Percentiles rank a stretch among this genome's conserved stretches.
phyloP scores from a whole-genome alignment of 345 rosid species.

The Brassica juncea region DNA sequence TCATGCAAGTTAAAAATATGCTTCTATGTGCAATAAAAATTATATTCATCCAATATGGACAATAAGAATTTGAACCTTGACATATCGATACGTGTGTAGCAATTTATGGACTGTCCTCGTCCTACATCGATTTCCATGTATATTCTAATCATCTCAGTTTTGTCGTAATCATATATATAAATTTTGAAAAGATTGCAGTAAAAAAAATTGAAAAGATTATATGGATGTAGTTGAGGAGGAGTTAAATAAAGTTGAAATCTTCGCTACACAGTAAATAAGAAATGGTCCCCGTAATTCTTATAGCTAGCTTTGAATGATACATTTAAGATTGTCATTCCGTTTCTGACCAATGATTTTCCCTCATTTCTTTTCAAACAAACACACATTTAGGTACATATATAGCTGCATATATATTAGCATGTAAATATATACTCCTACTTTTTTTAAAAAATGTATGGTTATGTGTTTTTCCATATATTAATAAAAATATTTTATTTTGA shows the following conservation, averaged over 20 bases:
- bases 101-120: background rate
- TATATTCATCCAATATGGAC: background rate
- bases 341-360: slow-evolving; percentile 2
- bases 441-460: too few relatives aligned
- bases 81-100: background rate
- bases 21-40: background rate
- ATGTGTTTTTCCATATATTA: too few relatives aligned
- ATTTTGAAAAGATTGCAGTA: background rate
- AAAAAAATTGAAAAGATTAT: background rate
- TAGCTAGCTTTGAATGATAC: slow-evolving; percentile 22
- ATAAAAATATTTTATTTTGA: too few relatives aligned
- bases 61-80: slow-evolving; percentile 1
- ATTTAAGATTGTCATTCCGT: slow-evolving; percentile 22
- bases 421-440: background rate
- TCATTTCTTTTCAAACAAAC: slow-evolving; percentile 12
- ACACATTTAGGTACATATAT: slow-evolving; percentile 7
- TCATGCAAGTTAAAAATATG: background rate
- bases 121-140: slow-evolving; percentile 4
- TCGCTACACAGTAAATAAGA: slow-evolving; percentile 5
- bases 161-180: background rate
- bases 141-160: background rate
- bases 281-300: slow-evolving; percentile 31
- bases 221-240: background rate
- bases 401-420: background rate
- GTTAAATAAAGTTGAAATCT: slow-evolving; percentile 10